Conservation (phyloP, 306 rosid species). For the Astragalus membranaceus region DNA sequence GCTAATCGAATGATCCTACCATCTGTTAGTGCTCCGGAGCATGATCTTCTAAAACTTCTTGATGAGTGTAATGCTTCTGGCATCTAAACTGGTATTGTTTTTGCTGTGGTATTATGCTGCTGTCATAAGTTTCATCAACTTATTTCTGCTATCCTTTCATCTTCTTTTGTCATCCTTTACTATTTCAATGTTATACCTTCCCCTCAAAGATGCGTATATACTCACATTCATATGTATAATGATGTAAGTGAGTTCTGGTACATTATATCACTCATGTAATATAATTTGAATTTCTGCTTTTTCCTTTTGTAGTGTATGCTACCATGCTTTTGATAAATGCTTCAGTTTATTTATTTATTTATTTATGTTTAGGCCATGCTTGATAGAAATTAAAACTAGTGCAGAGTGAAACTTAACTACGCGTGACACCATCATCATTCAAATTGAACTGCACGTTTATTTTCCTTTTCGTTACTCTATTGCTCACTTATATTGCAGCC, state of each 20-base stretch:
- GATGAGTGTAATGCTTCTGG: slow-evolving; percentile 85
- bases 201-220: slow-evolving; percentile 16
- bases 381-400: not conserved
- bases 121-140: slow-evolving; percentile 14
- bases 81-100: slow-evolving; percentile 43
- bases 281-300: slow-evolving; percentile 1
- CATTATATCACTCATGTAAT: not conserved
- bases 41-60: slow-evolving; percentile 68
- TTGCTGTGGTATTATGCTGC: slow-evolving; percentile 16
- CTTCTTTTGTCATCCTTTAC: not conserved
- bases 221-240: slow-evolving; percentile 19
- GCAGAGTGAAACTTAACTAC: not conserved
- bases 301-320: not conserved
- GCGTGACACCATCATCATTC: not conserved
- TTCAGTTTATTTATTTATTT: slow-evolving; percentile 1
- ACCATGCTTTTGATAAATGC: not conserved
- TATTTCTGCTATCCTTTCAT: not conserved
- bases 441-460: not conserved
- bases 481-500: not conserved
- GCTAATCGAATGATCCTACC: slow-evolving; percentile 68
- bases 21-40: slow-evolving; percentile 92
- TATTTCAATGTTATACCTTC: not conserved
- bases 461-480: not conserved
- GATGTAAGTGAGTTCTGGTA: slow-evolving; percentile 15
- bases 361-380: not conserved